Percentiles rank a stretch among this genome's conserved stretches.
phyloP scores from a whole-genome alignment of 2,329 filamentous ascomycete species.

The Cladophialophora yegresii region DNA sequence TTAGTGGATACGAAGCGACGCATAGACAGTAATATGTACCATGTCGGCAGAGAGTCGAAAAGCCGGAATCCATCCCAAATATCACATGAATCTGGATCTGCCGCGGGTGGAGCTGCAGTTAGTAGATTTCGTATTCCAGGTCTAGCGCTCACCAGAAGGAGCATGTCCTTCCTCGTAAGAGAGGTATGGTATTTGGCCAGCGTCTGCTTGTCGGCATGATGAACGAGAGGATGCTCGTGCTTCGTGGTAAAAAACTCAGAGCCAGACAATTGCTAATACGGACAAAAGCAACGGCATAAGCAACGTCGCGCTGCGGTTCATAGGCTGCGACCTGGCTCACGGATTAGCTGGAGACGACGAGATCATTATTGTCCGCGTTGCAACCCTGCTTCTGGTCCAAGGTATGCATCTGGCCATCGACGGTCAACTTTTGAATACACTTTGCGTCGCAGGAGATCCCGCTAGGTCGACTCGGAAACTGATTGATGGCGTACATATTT shows the following conservation, averaged over 20 bases:
- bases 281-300: neutral
- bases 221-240: neutral
- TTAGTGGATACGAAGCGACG: neutral
- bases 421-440: neutral
- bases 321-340: neutral
- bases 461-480: neutral
- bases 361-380: too few species aligned
- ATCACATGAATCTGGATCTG: neutral
- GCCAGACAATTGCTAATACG: neutral
- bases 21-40: neutral
- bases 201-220: neutral
- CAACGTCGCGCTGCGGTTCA: neutral
- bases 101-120: neutral
- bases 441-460: neutral
- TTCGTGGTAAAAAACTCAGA: neutral
- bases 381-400: neutral
- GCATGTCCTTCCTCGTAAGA: neutral
- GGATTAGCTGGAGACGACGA: neutral
- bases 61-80: neutral
- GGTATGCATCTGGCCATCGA: neutral
- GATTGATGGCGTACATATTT: neutral
- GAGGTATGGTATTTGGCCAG: neutral
- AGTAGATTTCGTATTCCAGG: neutral
- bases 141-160: neutral
- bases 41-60: neutral